Conservation (phyloP, 306 rosid species). For the Styphnolobium japonicum region DNA sequence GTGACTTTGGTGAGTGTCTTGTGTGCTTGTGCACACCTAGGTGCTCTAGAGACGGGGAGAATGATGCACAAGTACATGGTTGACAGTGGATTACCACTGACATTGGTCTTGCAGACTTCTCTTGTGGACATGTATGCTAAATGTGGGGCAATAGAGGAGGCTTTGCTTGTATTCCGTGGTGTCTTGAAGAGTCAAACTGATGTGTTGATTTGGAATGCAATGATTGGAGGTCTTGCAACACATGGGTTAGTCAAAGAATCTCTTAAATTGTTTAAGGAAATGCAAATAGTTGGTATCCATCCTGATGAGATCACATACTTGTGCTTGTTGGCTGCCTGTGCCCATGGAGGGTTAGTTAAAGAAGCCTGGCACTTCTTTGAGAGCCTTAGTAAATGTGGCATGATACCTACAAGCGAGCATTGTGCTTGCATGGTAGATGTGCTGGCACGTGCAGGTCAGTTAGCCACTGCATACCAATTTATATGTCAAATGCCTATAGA, state of each 20-base stretch:
- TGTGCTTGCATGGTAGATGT: constrained; percentile 83
- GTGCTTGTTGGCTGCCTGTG: constrained; percentile 73
- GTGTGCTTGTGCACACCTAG: constrained; percentile 70
- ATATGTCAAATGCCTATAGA: constrained; percentile 58
- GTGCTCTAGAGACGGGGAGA: constrained; percentile 68
- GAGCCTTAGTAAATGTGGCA: constrained; percentile 45
- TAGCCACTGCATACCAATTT: constrained; percentile 57
- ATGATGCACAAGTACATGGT: constrained; percentile 48
- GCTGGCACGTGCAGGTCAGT: constrained; percentile 66
- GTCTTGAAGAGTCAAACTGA: constrained; percentile 45
- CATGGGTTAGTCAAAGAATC: constrained; percentile 65
- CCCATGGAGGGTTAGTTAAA: constrained; percentile 73
- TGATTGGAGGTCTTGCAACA: constrained; percentile 77
- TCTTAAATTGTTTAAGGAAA: constrained; percentile 48
- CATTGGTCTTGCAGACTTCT: constrained; percentile 65
- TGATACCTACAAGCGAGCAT: constrained; percentile 59
- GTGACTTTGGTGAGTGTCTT: constrained; percentile 80
- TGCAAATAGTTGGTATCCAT: constrained; percentile 50
- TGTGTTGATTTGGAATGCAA: constrained; percentile 77
- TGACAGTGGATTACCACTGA: constrained; percentile 49
- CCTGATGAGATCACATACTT: constrained; percentile 80
- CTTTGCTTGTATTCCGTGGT: constrained; percentile 48
- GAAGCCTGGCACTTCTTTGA: constrained; percentile 76
- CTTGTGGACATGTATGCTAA: constrained; percentile 88
- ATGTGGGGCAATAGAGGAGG: constrained; percentile 77